These are phyloP conservation scores for Termitomyces heimii DNA, from an alignment of 768 basidiomycete genomes.

Conservation along the genomic window DNA sequence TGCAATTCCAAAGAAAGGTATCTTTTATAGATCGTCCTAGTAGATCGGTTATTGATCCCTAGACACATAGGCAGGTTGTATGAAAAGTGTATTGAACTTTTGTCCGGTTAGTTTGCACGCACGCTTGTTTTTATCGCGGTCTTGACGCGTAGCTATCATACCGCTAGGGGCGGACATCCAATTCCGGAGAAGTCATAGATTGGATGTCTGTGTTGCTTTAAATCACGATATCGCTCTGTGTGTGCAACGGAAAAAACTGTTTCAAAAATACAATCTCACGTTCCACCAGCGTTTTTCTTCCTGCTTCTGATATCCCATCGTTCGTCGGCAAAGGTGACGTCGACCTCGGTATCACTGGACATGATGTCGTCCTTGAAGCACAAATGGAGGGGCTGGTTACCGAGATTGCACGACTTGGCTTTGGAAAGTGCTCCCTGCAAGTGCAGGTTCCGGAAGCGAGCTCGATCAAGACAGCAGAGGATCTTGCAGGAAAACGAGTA, in stretches of 20 bases:
- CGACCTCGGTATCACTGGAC: slow-evolving; percentile 95
- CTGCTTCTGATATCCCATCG: slow-evolving; percentile 94
- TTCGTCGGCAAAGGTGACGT: slow-evolving; percentile 98
- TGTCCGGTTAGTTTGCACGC: slow-evolving; percentile 55
- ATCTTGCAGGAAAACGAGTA: slow-evolving; percentile 85
- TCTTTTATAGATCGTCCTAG: neutral
- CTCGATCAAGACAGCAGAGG: slow-evolving; percentile 62
- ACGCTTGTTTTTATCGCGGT: neutral
- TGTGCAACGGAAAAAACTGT: slow-evolving; percentile 20
- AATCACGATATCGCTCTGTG: slow-evolving; percentile 95
- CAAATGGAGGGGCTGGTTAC: slow-evolving; percentile 73
- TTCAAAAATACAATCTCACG: neutral
- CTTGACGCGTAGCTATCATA: slow-evolving; percentile 4
- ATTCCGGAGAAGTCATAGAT: slow-evolving; percentile 78
- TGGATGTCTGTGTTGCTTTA: slow-evolving; percentile 90
- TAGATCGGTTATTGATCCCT: neutral
- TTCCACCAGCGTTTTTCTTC: slow-evolving; percentile 79
- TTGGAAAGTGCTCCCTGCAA: slow-evolving; percentile 87
- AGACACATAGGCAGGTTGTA: slow-evolving; percentile 47
- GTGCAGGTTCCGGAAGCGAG: slow-evolving; percentile 86
- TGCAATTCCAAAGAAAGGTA: slow-evolving; percentile 97
- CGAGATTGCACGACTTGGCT: slow-evolving; percentile 79
- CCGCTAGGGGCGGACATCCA: slow-evolving; percentile 87
- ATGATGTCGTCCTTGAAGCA: slow-evolving; percentile 93
- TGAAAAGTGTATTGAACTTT: slow-evolving; percentile 82